Conservation (phyloP, 371 early-diverging fungal species). For the Mucor piriformis region DNA sequence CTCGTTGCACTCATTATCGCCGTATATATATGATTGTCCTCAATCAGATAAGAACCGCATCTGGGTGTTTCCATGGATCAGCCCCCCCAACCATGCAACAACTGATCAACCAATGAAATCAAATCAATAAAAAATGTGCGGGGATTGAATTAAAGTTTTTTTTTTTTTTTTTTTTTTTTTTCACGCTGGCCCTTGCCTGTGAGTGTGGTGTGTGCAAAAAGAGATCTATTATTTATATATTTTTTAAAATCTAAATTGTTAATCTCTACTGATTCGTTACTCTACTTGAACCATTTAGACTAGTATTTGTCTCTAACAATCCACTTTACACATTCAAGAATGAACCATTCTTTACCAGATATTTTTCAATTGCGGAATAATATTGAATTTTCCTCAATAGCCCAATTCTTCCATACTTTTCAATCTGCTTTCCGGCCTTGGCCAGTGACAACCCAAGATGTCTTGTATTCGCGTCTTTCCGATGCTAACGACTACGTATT, state of each 20-base stretch:
- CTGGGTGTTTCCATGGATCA: too few relatives aligned
- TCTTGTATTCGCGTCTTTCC: conserved; percentile 21
- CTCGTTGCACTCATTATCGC: too few relatives aligned
- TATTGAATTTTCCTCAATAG: conserved; percentile 51
- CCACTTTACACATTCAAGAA: neutral
- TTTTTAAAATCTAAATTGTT: neutral
- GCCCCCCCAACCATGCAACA: too few relatives aligned
- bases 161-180: conserved; percentile 1
- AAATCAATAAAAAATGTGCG: neutral
- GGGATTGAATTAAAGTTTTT: neutral
- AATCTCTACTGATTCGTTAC: too few relatives aligned
- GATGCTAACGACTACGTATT: conserved; percentile 21
- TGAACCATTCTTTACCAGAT: conserved; percentile 23
- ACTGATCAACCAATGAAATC: too few relatives aligned
- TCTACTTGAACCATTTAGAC: neutral
- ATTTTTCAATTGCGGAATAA: conserved; percentile 43
- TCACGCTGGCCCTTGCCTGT: too few relatives aligned
- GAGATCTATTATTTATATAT: neutral
- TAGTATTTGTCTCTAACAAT: neutral
- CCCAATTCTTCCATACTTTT: conserved; percentile 51
- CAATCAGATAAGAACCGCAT: too few relatives aligned
- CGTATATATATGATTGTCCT: too few relatives aligned
- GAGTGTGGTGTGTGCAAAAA: too few relatives aligned
- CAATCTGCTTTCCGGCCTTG: conserved; percentile 49
- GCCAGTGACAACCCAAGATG: conserved; percentile 24